Evolutionary conservation across 129 eudicot genomes (phyloP).

Genomic region (Escallonia rubra): DNA sequence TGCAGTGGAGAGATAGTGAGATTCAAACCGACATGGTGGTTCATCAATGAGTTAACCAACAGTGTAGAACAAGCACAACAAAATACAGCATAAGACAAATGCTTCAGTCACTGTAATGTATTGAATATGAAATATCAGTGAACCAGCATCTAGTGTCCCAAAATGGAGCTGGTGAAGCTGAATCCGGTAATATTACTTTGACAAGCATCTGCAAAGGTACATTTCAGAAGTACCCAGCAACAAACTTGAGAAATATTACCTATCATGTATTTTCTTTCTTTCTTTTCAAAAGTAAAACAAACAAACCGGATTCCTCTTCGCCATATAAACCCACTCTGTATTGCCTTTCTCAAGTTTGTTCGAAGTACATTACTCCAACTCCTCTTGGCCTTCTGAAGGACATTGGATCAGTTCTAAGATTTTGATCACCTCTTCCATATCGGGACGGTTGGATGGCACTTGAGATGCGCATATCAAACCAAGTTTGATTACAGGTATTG

Average conservation of each 20-base stretch:
- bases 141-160: constrained; percentile 2
- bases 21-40: not conserved
- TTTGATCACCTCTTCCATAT: constrained; percentile 88
- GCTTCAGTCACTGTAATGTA: constrained; percentile 2
- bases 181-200: constrained; percentile 5
- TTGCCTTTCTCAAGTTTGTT: not conserved
- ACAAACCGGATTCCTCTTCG: constrained; percentile 28
- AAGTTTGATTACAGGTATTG: constrained; percentile 74
- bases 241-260: not conserved
- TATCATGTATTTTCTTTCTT: not conserved
- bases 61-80: not conserved
- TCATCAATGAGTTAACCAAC: not conserved
- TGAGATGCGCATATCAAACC: constrained; percentile 94
- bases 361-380: constrained; percentile 33
- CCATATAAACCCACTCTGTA: not conserved
- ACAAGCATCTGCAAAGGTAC: not conserved
- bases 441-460: constrained; percentile 91
- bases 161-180: constrained; percentile 13
- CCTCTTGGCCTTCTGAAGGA: constrained; percentile 66
- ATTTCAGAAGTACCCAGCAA: constrained; percentile 1
- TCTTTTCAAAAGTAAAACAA: not conserved
- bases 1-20: not conserved
- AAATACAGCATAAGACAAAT: not conserved
- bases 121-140: not conserved
- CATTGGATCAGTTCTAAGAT: constrained; percentile 82